Base-by-base conservation (phyloP, 495 filamentous ascomycete genomes). In the Aspergillus baeticus region DNA sequence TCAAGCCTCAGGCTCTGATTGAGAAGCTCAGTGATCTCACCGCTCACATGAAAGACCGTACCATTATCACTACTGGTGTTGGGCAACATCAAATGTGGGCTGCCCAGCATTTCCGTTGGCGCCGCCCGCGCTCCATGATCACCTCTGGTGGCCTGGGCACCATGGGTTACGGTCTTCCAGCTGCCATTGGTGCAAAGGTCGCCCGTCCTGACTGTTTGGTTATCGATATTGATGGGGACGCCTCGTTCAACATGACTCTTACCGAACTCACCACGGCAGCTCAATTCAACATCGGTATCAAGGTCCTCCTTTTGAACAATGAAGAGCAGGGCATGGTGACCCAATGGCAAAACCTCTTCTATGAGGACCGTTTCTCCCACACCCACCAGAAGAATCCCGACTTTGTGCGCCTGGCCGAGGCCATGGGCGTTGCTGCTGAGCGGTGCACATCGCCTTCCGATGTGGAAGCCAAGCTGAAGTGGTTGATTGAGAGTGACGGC, bases 11-110 rank as follows among this genome's bases (percentile, higher is more conserved):
- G 73, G 79, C 83, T 17, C 75, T 96, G 50, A 92, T 98, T 50
- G 83, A 92, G 66, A 87, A 87, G 64, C 82, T 97, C 35, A 90
- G 84, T 66, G 81, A 87, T 21, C 76, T 92, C 15, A 91, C 88
- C 1, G 84, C 81, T 2, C 62, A 84, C 59, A 83, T 85, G 53
- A 94, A 96, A 67, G 77, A 93, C 10, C 75, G 84, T 51, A 94
- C 89, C 11, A 83, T 94, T 65, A 94, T 98, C 65, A 73, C 91
- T 5, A 97, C 92, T 1, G 92, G 92, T 62, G 92, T 96, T 31
- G 92, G 93, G 33, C 92, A 96, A 68, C 92, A 97, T 69, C 93
- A 96, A 74, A 97, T 98, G 93, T 96, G 93, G 93, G 77, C 88
- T 7, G 92, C 91, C 8, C 91, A 98, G 73, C 90, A 96, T 72